Percentiles rank a stretch among this genome's conserved stretches.
Conservation (phyloP, 768 basidiomycete genomes). For the Lentinula edodes region DNA sequence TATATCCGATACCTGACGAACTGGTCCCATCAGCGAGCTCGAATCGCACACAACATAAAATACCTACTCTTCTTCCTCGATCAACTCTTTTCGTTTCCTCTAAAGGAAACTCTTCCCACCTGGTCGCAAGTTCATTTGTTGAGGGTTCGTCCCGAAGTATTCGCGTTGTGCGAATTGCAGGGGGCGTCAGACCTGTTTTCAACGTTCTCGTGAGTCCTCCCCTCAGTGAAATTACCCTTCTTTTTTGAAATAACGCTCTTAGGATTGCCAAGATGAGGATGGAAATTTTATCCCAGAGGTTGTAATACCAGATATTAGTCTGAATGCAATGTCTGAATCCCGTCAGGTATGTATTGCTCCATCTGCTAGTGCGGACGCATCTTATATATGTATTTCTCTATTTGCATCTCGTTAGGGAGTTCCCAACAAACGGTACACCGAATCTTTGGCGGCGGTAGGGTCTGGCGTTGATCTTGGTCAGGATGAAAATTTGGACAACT, state of each 20-base stretch:
- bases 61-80: slow-evolving; percentile 47
- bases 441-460: slow-evolving; percentile 54
- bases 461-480: slow-evolving; percentile 66
- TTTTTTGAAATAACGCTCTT: neutral
- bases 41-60: slow-evolving; percentile 36
- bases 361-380: neutral
- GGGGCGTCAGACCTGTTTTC: slow-evolving; percentile 56
- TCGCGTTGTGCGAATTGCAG: slow-evolving; percentile 47
- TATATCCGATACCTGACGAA: slow-evolving; percentile 50
- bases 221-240: neutral
- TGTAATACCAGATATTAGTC: slow-evolving; percentile 33
- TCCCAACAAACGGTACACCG: slow-evolving; percentile 63
- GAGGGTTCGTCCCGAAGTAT: slow-evolving; percentile 35
- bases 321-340: slow-evolving; percentile 16
- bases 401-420: slow-evolving; percentile 25
- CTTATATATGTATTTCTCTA: neutral
- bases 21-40: slow-evolving; percentile 31
- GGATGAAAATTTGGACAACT: slow-evolving; percentile 49
- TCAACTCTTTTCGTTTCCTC: slow-evolving; percentile 38
- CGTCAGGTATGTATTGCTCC: slow-evolving; percentile 11
- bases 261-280: slow-evolving; percentile 52
- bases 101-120: slow-evolving; percentile 28
- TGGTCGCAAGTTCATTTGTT: slow-evolving; percentile 45
- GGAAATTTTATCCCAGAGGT: slow-evolving; percentile 50
- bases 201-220: slow-evolving; percentile 46